Conservation (phyloP, 192 early-diverging fungal species). For the Oehlia diaphana region DNA sequence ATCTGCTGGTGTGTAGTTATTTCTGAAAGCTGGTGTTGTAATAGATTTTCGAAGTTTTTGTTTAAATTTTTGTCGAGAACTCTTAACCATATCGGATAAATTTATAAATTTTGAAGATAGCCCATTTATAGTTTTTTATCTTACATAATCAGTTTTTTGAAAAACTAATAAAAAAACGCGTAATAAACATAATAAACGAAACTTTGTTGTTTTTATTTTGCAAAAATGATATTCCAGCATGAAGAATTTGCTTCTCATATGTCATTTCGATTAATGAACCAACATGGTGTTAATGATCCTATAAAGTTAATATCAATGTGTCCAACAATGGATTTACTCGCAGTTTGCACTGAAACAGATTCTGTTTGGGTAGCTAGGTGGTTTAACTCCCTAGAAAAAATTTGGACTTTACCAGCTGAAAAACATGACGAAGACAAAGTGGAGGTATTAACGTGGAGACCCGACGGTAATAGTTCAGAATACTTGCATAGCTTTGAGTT, state of each 20-base stretch:
- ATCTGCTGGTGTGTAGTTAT: not conserved
- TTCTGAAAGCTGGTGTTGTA: not conserved
- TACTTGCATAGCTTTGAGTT: not conserved
- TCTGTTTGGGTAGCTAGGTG: slow-evolving; percentile 27
- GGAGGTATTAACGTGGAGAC: slow-evolving; percentile 31
- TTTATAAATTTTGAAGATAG: too few species aligned
- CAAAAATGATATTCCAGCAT: slow-evolving; percentile 17
- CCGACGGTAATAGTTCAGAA: slow-evolving; percentile 23
- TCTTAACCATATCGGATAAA: not conserved
- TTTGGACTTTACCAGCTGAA: slow-evolving; percentile 29
- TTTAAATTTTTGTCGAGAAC: not conserved
- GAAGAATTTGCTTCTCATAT: not conserved
- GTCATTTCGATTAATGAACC: slow-evolving; percentile 19
- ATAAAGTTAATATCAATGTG: slow-evolving; percentile 25
- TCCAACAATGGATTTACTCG: slow-evolving; percentile 34
- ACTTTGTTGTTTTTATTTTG: not conserved
- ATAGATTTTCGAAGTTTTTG: not conserved
- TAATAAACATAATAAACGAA: not conserved
- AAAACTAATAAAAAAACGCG: not conserved
- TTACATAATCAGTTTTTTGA: too few species aligned
- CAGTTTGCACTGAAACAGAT: slow-evolving; percentile 3
- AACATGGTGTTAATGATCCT: slow-evolving; percentile 14
- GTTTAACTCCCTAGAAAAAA: slow-evolving; percentile 30
- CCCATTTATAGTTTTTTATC: too few species aligned
- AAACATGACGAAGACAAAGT: slow-evolving; percentile 8